A percentile compares a stretch with the other conserved stretches of the same genome.
phyloP scores from a whole-genome alignment of 73 alveolate genomes.

The Paramecium caudatum region DNA sequence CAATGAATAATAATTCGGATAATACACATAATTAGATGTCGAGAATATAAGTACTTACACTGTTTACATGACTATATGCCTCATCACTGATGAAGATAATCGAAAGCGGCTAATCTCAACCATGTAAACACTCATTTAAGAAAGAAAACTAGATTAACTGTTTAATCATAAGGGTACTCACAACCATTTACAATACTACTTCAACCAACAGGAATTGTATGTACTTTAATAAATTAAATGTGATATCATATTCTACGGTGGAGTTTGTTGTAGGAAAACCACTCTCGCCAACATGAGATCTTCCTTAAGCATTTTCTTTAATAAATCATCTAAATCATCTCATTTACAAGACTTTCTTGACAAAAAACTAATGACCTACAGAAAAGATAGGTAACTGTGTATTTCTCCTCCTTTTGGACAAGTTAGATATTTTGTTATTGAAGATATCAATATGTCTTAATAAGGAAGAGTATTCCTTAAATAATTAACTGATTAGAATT shows the following conservation, averaged over 20 bases:
- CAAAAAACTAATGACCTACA: background rate
- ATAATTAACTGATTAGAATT: background rate
- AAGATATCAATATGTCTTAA: background rate
- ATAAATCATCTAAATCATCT: background rate
- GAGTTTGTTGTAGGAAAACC: background rate
- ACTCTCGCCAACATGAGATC: background rate
- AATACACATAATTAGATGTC: background rate
- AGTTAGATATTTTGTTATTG: background rate
- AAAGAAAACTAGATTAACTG: background rate
- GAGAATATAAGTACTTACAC: slow-evolving; percentile 13
- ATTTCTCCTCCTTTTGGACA: slow-evolving; percentile 17
- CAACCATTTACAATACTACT: background rate
- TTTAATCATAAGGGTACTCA: background rate
- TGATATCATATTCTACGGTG: background rate
- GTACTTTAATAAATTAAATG: background rate
- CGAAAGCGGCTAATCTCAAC: background rate
- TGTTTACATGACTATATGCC: background rate
- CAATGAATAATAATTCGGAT: background rate
- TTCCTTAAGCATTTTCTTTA: background rate
- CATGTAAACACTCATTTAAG: background rate
- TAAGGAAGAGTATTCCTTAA: background rate
- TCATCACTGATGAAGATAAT: background rate
- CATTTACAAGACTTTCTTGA: background rate
- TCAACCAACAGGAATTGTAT: background rate
- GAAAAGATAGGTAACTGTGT: slow-evolving; percentile 15